phyloP scores from a whole-genome alignment of 2,329 filamentous ascomycete species.

The Colletotrichum somersetense region DNA sequence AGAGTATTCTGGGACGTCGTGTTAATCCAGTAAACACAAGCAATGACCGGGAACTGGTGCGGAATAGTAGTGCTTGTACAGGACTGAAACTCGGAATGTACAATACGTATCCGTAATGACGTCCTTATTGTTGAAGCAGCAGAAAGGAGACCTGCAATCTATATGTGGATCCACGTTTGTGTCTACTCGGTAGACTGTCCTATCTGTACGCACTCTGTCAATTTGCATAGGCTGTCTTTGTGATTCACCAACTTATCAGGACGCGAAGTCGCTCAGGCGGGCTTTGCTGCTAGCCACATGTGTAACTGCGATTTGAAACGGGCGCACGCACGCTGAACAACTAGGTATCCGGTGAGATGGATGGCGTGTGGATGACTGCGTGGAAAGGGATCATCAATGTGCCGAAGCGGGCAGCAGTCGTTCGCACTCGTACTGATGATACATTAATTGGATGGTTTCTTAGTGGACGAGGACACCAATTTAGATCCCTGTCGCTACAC shows the following conservation, averaged over 20 bases:
- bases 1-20: background rate
- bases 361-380: background rate
- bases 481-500: constrained; percentile 23
- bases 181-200: background rate
- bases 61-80: background rate
- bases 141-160: background rate
- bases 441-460: background rate
- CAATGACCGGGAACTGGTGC: background rate
- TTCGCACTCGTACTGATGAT: too few species aligned
- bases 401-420: constrained; percentile 7
- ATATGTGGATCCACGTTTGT: background rate
- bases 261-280: too few species aligned
- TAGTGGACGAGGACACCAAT: constrained; percentile 11
- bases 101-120: background rate
- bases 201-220: background rate
- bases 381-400: background rate
- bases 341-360: background rate
- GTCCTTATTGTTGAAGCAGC: background rate
- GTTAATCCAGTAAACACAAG: background rate
- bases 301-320: background rate
- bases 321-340: background rate
- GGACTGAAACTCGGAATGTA: background rate
- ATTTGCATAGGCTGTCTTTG: background rate
- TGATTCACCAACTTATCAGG: background rate
- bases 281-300: background rate